Base-by-base conservation (phyloP, 2,329 filamentous ascomycete genomes). In the Neonectria coccinea region DNA sequence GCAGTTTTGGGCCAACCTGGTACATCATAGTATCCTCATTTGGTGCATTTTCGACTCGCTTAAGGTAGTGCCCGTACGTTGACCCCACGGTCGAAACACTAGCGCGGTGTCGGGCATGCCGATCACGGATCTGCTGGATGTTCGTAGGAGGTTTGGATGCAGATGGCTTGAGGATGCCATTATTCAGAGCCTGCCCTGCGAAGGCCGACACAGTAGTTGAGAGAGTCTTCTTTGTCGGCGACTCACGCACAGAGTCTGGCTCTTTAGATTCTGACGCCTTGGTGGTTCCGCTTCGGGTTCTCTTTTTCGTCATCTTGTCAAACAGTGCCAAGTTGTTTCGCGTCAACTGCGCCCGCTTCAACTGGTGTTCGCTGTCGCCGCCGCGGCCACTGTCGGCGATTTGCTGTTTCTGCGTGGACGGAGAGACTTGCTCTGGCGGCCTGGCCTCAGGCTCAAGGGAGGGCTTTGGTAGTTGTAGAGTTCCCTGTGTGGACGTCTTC, bases 241-340 rank as follows among this genome's bases (percentile, higher is more conserved):
- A 14, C 12, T 41, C 3, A 22, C 12, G 5, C 20, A 10, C 22
- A 25, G 14, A 20, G 7, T 41, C 9, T 3, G 10, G 5, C 39
- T 16, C 16, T 3, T 10, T 22, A 47, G 44, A 47, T 12, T 5
- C 44, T 12, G 41, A 20, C 9, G n/a, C n/a, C 9, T 29, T 27
- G 16, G 12, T 20, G 18, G 22, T 45, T 20, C 22, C 9, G n/a
- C n/a, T n/a, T n/a, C n/a, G n/a, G n/a, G n/a, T n/a, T n/a, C n/a
- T n/a, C 10, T 50, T 9, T 5, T 14, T 53, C n/a, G 4, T 47
- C 44, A 44, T 25, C 12, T 47, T 39, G 22, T 56, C 11, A 12
- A 57, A 39, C 2, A 41, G 5, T 5, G 54, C 29, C 16, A 62
- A 18, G 53, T 57, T 62, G 11, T 62, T 18, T 4, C 22, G 54